Conservation (phyloP, 768 basidiomycete genomes). For the Boletus pseudo-olivaceus region DNA sequence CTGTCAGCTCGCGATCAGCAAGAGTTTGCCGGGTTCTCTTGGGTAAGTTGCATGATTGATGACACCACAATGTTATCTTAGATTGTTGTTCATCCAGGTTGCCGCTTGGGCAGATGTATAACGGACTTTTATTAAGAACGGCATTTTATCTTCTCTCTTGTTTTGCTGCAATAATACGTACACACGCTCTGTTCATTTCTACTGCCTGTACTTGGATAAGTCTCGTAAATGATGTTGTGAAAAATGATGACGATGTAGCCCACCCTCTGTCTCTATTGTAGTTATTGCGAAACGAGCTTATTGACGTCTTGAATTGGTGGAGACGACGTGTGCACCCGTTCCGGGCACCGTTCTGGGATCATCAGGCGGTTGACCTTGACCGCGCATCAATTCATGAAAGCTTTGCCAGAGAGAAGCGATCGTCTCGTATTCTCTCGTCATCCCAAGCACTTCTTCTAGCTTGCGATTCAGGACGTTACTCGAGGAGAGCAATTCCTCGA, state of each 20-base stretch:
- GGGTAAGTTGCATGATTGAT: constrained; percentile 47
- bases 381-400: constrained; percentile 75
- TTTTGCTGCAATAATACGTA: constrained; percentile 34
- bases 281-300: constrained; percentile 2
- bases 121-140: constrained; percentile 21
- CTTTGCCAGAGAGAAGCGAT: constrained; percentile 82
- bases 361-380: constrained; percentile 35
- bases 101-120: constrained; percentile 60
- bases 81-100: constrained; percentile 12
- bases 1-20: constrained; percentile 85
- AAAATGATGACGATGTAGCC: constrained; percentile 19
- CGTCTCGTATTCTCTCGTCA: constrained; percentile 89
- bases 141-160: constrained; percentile 28
- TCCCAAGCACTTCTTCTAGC: constrained; percentile 87
- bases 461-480: constrained; percentile 87
- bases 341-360: constrained; percentile 49
- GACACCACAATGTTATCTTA: neutral
- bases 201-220: constrained; percentile 39
- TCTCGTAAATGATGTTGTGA: constrained; percentile 24
- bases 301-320: constrained; percentile 28
- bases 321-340: constrained; percentile 66
- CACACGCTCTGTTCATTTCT: constrained; percentile 23
- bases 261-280: constrained; percentile 12
- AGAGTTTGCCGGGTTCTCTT: constrained; percentile 97
- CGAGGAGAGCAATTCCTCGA: constrained; percentile 82